A percentile compares a stretch with the other conserved stretches of the same genome.
Conservation (phyloP, 305 asterid species). For the Fraxinus nigra region DNA sequence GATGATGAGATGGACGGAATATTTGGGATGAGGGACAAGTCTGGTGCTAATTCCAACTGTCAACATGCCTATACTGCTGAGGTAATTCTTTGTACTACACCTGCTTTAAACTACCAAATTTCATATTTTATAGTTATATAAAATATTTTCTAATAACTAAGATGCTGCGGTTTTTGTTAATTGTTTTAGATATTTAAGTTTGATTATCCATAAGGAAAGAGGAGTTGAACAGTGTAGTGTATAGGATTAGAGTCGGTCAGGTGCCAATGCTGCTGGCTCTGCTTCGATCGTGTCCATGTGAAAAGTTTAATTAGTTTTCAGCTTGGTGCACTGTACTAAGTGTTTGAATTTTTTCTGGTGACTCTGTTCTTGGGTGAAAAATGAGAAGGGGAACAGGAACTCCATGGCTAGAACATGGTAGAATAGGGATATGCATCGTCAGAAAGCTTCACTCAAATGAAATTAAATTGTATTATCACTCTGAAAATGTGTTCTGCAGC, state of each 20-base stretch:
- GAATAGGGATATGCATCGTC: neutral
- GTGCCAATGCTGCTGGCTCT: neutral
- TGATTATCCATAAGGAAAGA: neutral
- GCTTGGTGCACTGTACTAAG: neutral
- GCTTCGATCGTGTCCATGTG: neutral
- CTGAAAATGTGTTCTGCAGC: neutral
- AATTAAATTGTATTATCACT: neutral
- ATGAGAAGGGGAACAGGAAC: neutral
- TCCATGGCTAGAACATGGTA: neutral
- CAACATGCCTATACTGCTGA: constrained; percentile 37
- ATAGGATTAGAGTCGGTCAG: neutral
- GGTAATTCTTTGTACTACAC: constrained; percentile 31
- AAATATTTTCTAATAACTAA: neutral
- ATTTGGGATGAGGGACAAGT: constrained; percentile 42
- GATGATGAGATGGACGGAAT: constrained; percentile 44
- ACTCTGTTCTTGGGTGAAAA: neutral
- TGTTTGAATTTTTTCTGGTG: neutral
- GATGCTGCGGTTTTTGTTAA: neutral
- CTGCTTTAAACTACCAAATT: neutral
- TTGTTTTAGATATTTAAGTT: neutral
- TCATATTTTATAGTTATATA: neutral
- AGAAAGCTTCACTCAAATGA: neutral
- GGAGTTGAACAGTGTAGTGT: neutral
- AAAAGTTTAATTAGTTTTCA: neutral
- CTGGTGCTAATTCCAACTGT: constrained; percentile 34